A percentile compares a stretch with the other conserved stretches of the same genome.
Evolutionary conservation across 495 filamentous ascomycete species (phyloP).

Genomic region (Podospora australis): DNA sequence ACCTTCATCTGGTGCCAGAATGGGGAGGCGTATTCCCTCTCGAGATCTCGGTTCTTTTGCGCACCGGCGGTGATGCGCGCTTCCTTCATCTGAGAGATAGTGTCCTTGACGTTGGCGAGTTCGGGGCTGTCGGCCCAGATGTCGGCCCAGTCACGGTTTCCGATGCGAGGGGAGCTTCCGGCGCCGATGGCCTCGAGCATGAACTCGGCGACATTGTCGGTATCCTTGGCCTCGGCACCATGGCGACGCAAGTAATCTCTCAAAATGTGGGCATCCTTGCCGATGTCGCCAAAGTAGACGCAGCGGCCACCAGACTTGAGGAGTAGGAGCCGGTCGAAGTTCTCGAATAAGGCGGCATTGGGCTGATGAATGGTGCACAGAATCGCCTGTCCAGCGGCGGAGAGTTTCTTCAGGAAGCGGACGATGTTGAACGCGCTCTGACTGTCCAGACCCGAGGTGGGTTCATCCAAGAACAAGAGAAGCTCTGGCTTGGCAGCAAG

Average conservation of each 20-base stretch:
- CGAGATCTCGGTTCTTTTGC: slow-evolving; percentile 31
- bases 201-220: slow-evolving; percentile 77
- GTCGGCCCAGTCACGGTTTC: slow-evolving; percentile 72
- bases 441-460: slow-evolving; percentile 80
- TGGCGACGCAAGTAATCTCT: slow-evolving; percentile 45
- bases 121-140: slow-evolving; percentile 70
- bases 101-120: slow-evolving; percentile 57
- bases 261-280: slow-evolving; percentile 41
- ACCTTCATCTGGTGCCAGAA: slow-evolving; percentile 63
- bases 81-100: slow-evolving; percentile 62
- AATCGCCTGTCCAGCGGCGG: slow-evolving; percentile 77
- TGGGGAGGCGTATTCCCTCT: slow-evolving; percentile 71
- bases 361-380: slow-evolving; percentile 93
- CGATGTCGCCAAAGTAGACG: slow-evolving; percentile 65
- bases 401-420: slow-evolving; percentile 78
- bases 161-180: slow-evolving; percentile 63
- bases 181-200: slow-evolving; percentile 86
- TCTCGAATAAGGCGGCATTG: slow-evolving; percentile 76
- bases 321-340: slow-evolving; percentile 64
- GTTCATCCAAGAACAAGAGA: slow-evolving; percentile 84
- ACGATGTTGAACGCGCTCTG: slow-evolving; percentile 86
- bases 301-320: slow-evolving; percentile 62
- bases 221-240: slow-evolving; percentile 45
- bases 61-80: slow-evolving; percentile 43
- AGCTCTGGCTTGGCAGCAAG: slow-evolving; percentile 80